These are phyloP conservation scores for Trichoderma virens DNA, from an alignment of 495 filamentous ascomycete genomes.

Conservation along the genomic window DNA sequence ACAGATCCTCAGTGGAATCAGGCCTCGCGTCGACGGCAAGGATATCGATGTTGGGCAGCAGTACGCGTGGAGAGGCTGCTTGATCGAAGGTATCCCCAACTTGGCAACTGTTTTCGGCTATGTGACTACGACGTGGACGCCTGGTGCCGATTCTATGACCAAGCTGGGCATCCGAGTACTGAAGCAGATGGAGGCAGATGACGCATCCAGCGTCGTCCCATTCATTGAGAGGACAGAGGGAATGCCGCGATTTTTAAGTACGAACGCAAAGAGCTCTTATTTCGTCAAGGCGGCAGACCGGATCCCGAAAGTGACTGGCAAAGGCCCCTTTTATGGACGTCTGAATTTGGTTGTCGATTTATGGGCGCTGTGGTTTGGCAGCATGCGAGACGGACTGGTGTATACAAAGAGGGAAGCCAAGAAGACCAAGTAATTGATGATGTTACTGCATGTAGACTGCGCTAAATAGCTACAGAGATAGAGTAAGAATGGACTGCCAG, in stretches of 20 bases:
- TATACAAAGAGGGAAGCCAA: constrained; percentile 3
- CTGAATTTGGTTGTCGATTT: not conserved
- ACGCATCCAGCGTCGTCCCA: constrained; percentile 25
- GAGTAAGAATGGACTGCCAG: too few relatives aligned
- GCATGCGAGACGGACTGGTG: not conserved
- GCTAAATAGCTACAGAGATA: not conserved
- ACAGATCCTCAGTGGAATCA: constrained; percentile 42
- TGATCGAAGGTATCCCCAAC: constrained; percentile 37
- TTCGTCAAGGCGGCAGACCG: constrained; percentile 12
- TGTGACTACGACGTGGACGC: constrained; percentile 55
- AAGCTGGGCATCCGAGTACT: constrained; percentile 30
- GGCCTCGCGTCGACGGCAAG: constrained; percentile 47
- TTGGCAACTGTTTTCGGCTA: constrained; percentile 29
- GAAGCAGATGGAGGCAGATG: constrained; percentile 27
- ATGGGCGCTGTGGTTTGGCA: constrained; percentile 6
- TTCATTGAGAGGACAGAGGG: constrained; percentile 13
- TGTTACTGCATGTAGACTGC: not conserved
- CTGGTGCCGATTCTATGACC: constrained; percentile 27
- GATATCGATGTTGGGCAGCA: constrained; percentile 44
- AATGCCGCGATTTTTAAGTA: constrained; percentile 9
- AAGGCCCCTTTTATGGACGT: not conserved
- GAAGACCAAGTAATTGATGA: not conserved
- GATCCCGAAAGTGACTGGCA: constrained; percentile 2
- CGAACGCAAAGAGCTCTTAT: constrained; percentile 9
- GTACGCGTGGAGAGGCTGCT: constrained; percentile 45